Evolutionary conservation across 371 early-diverging fungal genomes (phyloP), one percentile per base, ranked within the genome.

Genomic region (Parasitella parasitica): DNA sequence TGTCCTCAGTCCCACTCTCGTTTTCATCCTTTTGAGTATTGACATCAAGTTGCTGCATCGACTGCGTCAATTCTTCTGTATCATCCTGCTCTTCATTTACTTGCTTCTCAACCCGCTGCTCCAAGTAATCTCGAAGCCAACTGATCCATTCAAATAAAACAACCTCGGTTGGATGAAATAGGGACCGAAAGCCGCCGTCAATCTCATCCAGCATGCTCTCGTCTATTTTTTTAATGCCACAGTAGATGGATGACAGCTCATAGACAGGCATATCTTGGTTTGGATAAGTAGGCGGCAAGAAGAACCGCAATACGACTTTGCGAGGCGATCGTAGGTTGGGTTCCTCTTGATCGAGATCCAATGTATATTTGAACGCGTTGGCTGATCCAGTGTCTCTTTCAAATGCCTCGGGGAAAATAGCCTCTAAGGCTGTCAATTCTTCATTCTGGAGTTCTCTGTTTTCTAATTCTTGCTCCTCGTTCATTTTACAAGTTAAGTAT

Each of bases 111-210:
- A 54, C 51, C 38, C 60, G 54, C 13, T 57, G 53, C 66, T 86
- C 83, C 5, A 92, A 56, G 53, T 84, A 91, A 4, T 78, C 81
- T 22, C 81, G 64, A 30, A 93, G 63, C 87, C 89, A 90, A 18
- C 81, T 81, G 4, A 89, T 75, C 94, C 94, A 94, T 38, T 85
- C 77, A 71, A 86, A 94, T 27, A 93, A 64, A 2, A 91, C 88
- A 0, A 92, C 93, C 54, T 91, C 83, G 1, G 82, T 81, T 1
- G 83, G 82, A 20, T 83, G 80, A 70, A 86, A 94, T 41, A 87
- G 64, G 8, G 71, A 66, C n/a, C 64, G 57, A 41, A 90, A 82
- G 16, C 77, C 79, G n/a, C 69, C 67, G 8, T 84, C 78, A 37
- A 90, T 83, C 20, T 73, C 78, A 11, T 82, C 67, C 15, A 72